Conservation (phyloP, 257 asterid genomes). For the Solanum chaucha region DNA sequence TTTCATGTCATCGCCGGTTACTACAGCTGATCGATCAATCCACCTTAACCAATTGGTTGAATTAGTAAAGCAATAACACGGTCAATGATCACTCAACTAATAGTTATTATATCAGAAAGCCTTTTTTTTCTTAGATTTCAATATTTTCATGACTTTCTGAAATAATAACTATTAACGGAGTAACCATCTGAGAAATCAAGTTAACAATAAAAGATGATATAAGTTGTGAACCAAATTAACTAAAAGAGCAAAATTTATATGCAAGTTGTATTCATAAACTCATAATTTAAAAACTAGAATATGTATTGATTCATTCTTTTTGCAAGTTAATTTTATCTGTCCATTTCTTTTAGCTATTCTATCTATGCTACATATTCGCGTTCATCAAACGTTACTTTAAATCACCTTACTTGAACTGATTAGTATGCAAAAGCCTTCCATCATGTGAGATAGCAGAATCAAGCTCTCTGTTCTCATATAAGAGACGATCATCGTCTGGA, state of each 20-base stretch:
- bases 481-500: constrained; percentile 22
- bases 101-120: neutral
- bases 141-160: neutral
- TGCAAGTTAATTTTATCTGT: neutral
- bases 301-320: neutral
- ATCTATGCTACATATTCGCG: neutral
- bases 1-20: constrained; percentile 25
- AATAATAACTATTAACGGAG: neutral
- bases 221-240: neutral
- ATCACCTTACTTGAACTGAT: constrained; percentile 63
- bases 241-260: neutral
- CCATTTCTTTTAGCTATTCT: neutral
- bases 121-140: neutral
- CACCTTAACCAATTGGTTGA: constrained; percentile 25
- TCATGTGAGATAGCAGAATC: constrained; percentile 47
- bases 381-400: neutral
- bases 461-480: constrained; percentile 50
- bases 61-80: neutral
- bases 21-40: constrained; percentile 64
- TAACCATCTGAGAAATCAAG: neutral
- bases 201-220: neutral
- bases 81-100: neutral
- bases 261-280: too few relatives aligned
- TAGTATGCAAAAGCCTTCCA: constrained; percentile 64
- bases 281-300: too few relatives aligned